Conservation (phyloP, 306 rosid genomes). For the Gastrolobium bilobum region DNA sequence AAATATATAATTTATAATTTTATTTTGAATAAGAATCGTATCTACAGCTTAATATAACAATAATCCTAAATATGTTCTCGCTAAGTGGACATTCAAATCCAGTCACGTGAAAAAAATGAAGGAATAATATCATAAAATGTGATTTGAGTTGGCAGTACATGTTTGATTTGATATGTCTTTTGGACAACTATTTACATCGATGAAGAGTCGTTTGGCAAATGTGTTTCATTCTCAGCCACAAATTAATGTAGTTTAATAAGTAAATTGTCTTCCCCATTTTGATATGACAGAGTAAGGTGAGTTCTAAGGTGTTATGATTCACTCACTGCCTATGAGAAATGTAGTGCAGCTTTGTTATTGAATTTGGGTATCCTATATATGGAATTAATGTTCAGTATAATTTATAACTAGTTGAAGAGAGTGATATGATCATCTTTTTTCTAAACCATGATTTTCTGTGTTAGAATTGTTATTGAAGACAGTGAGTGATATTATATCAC, state of each 20-base stretch:
- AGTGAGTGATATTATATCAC: no score
- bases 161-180: conserved; percentile 9
- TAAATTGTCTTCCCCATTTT: neutral
- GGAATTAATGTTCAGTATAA: conserved; percentile 2
- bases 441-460: neutral
- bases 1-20: no score
- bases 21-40: no score
- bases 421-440: conserved; percentile 7
- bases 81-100: conserved; percentile 45
- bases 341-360: conserved; percentile 2
- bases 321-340: neutral
- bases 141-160: conserved; percentile 39
- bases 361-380: neutral
- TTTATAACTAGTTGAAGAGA: conserved; percentile 1
- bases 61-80: neutral
- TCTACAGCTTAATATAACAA: no score
- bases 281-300: conserved; percentile 13
- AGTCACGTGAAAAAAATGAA: conserved; percentile 41
- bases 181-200: conserved; percentile 17
- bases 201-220: conserved; percentile 29
- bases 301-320: neutral
- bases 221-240: conserved; percentile 51
- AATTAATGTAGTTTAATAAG: conserved; percentile 6
- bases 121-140: conserved; percentile 41
- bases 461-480: no score